Base-by-base conservation (phyloP, 352 stramenopile genomes). In the Blastocystis sp. region DNA sequence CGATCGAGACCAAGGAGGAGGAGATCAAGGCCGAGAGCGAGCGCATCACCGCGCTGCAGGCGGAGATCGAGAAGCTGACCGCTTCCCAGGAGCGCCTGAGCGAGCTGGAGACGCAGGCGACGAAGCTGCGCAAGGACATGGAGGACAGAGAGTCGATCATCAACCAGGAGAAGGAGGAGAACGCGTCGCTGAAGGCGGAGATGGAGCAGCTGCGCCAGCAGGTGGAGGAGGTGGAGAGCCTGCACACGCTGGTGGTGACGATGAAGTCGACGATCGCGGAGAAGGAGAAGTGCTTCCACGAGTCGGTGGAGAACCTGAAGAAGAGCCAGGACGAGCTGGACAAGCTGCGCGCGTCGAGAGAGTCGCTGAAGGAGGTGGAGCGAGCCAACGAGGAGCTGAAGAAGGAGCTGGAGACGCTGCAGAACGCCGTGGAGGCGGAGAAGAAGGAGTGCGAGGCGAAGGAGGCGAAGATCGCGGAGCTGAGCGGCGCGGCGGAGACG, bases 231-330 rank as follows among this genome's bases (percentile, higher is more conserved):
- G 89, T 89, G n/a, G 89, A 90, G 23, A 69, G 89, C 76, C 94
- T 94, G 91, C 88, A 91, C 79, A 88, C 91, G 88, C 90, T 94
- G 21, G 90, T 95, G 21, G 90, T 91, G n/a, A 84, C 89, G n/a
- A 88, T 90, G 52, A 90, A 93, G 64, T 91, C 90, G 87, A 77
- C 94, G 88, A 92, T 94, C 88, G 89, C 91, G 14, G 93, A 95
- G 91, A 94, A 94, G 91, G 91, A 93, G 76, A 91, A 92, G 62
- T 90, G 91, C 53, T 86, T 95, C 56, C 90, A 86, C 4, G 89
- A 91, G 91, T 90, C 91, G 0, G 81, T 94, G 65, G 93, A 95
- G 90, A 94, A 94, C 89, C 89, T 95, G 56, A 91, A 91, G 81
- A 94, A 94, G 90, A 91, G 56, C 34, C 52, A 84, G 53, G 43